A percentile compares a stretch with the other conserved stretches of the same genome.
Conservation (phyloP, 208 protist species). For the Leishmania martiniquensis region DNA sequence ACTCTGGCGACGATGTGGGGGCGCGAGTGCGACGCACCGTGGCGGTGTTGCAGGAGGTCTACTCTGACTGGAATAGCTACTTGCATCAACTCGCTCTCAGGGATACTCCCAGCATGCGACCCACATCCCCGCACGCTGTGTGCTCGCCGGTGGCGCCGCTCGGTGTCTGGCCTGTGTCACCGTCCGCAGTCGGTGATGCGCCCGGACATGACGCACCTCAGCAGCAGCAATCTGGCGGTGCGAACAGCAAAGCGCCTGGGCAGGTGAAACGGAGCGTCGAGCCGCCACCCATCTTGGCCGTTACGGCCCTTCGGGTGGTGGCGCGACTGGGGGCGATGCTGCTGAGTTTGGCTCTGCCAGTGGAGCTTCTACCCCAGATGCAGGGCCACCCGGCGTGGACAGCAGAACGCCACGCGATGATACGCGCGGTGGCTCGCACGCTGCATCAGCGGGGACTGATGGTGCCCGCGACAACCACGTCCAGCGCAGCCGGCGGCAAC, state of each 20-base stretch:
- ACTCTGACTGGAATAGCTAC: conserved; percentile 21
- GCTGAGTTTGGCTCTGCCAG: conserved; percentile 20
- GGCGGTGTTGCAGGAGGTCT: conserved; percentile 17
- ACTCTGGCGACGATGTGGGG: conserved; percentile 2
- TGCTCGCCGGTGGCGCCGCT: not conserved
- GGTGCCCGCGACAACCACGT: conserved; percentile 16
- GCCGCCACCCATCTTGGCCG: conserved; percentile 23
- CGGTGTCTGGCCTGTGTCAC: not conserved
- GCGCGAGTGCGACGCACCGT: conserved; percentile 19
- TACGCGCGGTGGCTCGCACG: conserved; percentile 21
- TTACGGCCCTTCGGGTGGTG: conserved; percentile 24
- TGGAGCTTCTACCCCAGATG: conserved; percentile 22
- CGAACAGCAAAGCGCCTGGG: too few species aligned
- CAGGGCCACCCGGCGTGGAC: conserved; percentile 14
- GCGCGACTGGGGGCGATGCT: conserved; percentile 21
- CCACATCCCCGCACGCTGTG: not conserved
- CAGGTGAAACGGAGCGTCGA: not conserved
- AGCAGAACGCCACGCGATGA: conserved; percentile 15
- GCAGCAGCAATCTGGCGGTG: not conserved
- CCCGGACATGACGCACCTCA: not conserved
- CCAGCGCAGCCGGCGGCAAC: not conserved
- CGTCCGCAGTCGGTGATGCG: not conserved
- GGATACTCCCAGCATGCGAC: conserved; percentile 22
- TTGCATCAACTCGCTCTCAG: conserved; percentile 16
- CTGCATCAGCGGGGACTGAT: conserved; percentile 24